A percentile compares a stretch with the other conserved stretches of the same genome.
These are phyloP conservation scores for Dactylellina cionopaga DNA, from an alignment of 2,329 filamentous ascomycete species.

Conservation along the genomic window DNA sequence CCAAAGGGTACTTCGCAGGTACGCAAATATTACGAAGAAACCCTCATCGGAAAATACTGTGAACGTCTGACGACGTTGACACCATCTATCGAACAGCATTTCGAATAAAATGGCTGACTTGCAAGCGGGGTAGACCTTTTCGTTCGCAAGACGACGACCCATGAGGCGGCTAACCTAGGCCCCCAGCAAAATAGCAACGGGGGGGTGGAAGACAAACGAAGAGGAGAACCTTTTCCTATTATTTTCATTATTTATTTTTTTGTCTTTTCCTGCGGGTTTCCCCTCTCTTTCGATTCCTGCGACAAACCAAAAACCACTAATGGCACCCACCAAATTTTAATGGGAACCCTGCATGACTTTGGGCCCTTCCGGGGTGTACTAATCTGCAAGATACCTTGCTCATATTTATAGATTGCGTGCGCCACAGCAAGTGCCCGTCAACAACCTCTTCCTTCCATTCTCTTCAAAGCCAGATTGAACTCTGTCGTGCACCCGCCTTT, in stretches of 20 bases:
- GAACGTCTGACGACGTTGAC: slow-evolving; percentile 33
- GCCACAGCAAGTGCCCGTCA: slow-evolving; percentile 51
- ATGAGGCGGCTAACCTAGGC: slow-evolving; percentile 44
- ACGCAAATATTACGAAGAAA: slow-evolving; percentile 19
- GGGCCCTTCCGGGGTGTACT: slow-evolving; percentile 35
- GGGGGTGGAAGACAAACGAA: slow-evolving; percentile 7
- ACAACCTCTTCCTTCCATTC: slow-evolving; percentile 44
- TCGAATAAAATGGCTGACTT: background rate
- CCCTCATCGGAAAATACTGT: slow-evolving; percentile 26
- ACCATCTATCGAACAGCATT: background rate
- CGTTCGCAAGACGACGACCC: slow-evolving; percentile 2
- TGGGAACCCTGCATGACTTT: slow-evolving; percentile 51
- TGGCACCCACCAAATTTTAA: slow-evolving; percentile 51
- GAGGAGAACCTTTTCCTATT: slow-evolving; percentile 15
- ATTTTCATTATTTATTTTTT: slow-evolving; percentile 5
- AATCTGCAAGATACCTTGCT: slow-evolving; percentile 51
- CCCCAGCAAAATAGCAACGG: slow-evolving; percentile 14
- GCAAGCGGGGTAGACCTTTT: slow-evolving; percentile 24
- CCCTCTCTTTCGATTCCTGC: slow-evolving; percentile 52
- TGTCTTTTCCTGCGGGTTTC: background rate
- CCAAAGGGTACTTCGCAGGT: slow-evolving; percentile 27
- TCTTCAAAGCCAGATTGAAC: slow-evolving; percentile 39
- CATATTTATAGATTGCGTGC: slow-evolving; percentile 54
- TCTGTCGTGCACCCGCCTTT: slow-evolving; percentile 39
- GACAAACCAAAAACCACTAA: slow-evolving; percentile 50